These are phyloP conservation scores for Trichophyton schoenleinii DNA, from an alignment of 2,329 filamentous ascomycete species.

Conservation along the genomic window DNA sequence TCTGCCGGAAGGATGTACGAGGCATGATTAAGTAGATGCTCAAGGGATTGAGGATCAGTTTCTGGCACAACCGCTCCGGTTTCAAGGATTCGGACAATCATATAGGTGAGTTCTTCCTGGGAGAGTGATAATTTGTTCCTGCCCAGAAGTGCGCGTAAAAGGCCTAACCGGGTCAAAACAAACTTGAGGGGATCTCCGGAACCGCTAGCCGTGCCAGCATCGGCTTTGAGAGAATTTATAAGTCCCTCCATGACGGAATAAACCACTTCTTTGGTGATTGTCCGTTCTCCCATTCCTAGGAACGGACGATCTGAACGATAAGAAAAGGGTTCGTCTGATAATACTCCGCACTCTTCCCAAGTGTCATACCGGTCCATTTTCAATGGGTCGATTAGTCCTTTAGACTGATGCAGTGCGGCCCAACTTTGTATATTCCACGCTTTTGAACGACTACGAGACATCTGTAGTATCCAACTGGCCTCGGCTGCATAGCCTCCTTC, in stretches of 20 bases:
- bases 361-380: constrained; percentile 25
- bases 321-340: constrained; percentile 8
- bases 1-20: constrained; percentile 4
- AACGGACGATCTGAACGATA: constrained; percentile 20
- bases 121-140: constrained; percentile 19
- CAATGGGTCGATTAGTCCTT: constrained; percentile 21
- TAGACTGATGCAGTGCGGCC: constrained; percentile 20
- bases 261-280: constrained; percentile 48
- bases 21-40: constrained; percentile 26
- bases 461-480: constrained; percentile 29
- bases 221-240: constrained; percentile 34
- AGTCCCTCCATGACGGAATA: constrained; percentile 43
- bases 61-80: constrained; percentile 36
- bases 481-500: constrained; percentile 34
- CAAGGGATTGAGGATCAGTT: constrained; percentile 33
- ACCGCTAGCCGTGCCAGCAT: constrained; percentile 19
- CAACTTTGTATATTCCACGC: constrained; percentile 34
- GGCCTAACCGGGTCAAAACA: constrained; percentile 28
- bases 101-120: constrained; percentile 23
- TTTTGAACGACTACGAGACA: constrained; percentile 20
- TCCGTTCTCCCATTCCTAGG: constrained; percentile 32
- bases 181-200: constrained; percentile 22
- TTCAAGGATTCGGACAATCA: constrained; percentile 40
- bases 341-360: constrained; percentile 24
- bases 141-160: constrained; percentile 21